Base-by-base conservation (phyloP, 805 yeast genomes). In the Deakozyma indianensis region DNA sequence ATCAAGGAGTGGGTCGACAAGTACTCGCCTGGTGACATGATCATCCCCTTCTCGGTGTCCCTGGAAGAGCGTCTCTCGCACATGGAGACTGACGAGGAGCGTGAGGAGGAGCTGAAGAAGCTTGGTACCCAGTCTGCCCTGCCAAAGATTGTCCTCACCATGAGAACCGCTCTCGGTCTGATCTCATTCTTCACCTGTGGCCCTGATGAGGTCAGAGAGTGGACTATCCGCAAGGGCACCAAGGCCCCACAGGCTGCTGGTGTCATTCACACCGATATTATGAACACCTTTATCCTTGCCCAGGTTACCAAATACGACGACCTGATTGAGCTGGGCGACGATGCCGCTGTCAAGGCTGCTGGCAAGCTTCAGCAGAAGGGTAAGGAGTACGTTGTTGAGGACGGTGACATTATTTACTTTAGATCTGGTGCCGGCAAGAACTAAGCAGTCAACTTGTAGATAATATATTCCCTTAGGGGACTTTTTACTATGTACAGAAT, bases 181-280 rank as follows among this genome's bases (percentile, higher is more conserved):
- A 87, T 88, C 53, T 86, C 96, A 45, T 92, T 81, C 73, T 92
- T 86, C 75, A 92, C 98, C 28, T 81, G 92, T 61, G 98, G 98
- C 55, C 83, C 94, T 38, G 85, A 84, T 51, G 98, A 92, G 69
- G 95, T 88, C 43, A 82, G 96, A 65, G 96, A 94, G 67, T 92
- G 98, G 98, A 92, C 98, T 28, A 78, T 92, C 51, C 78, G 97
- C 67, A 70, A 73, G 55, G 94, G 94, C 56, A 83, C 90, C 42
- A 80, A 84, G 56, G 96, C 96, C 45, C 98, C 98, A n/a, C 87
- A 83, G 60, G 97, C 98, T 41, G 98, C 98, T 21, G 97, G 96
- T 63, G 95, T 92, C 41, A 90, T 90, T 57, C 98, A 92, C 66
- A 83, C 88, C 35, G 98, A 90, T 68, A 76, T 90, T 63, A 88